A percentile compares a stretch with the other conserved stretches of the same genome.
Evolutionary conservation across 1,284 basidiomycete genomes (phyloP).

Genomic region (Leccinum subfulvum): DNA sequence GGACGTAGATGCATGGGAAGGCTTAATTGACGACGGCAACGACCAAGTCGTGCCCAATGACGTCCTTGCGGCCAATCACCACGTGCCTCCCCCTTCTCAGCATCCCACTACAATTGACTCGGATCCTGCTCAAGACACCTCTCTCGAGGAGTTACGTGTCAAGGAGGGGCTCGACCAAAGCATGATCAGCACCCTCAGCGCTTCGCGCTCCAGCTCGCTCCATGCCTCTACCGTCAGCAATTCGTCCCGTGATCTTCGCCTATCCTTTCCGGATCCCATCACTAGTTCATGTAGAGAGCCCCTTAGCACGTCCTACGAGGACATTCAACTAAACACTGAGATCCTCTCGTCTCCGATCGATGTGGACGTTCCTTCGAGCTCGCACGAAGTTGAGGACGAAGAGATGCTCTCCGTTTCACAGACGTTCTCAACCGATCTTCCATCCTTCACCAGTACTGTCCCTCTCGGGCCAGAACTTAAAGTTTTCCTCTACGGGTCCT

Average conservation of each 20-base stretch:
- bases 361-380: conserved; percentile 14
- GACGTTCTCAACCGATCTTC: conserved; percentile 30
- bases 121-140: conserved; percentile 28
- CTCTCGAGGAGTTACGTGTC: conserved; percentile 60
- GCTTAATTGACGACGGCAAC: conserved; percentile 58
- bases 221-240: conserved; percentile 52
- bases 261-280: conserved; percentile 77
- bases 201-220: conserved; percentile 62
- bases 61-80: conserved; percentile 30
- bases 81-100: conserved; percentile 29
- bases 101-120: conserved; percentile 26
- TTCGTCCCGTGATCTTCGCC: conserved; percentile 64
- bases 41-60: conserved; percentile 43
- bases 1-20: conserved; percentile 73
- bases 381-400: conserved; percentile 25
- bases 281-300: conserved; percentile 54
- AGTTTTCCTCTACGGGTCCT: conserved; percentile 61
- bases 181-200: conserved; percentile 71
- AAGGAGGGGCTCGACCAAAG: conserved; percentile 75
- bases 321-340: conserved; percentile 22
- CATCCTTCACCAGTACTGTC: conserved; percentile 11
- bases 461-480: conserved; percentile 44
- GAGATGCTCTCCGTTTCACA: conserved; percentile 26
- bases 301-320: conserved; percentile 30
- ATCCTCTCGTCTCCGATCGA: conserved; percentile 17